Evolutionary conservation across 2,329 filamentous ascomycete genomes (phyloP), one percentile per base, ranked within the genome.

Genomic region (Alternaria ethzedia): DNA sequence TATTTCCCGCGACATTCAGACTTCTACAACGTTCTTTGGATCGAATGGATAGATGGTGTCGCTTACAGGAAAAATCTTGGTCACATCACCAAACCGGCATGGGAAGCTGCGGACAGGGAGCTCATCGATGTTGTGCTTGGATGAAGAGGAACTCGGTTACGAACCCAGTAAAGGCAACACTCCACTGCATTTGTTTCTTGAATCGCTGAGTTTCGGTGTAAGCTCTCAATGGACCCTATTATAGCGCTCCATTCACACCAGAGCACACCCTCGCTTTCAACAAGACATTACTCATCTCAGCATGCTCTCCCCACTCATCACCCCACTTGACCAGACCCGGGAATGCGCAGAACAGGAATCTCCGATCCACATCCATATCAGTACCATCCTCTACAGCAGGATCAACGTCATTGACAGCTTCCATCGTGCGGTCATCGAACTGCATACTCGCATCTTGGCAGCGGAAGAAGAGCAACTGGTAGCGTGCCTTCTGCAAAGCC

Each of bases 251-350:
- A 25, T 25, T 26, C 26, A 68, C 56, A 8, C 65, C 64, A 59
- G 72, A 76, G 59, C 72, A 79, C 0, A 79, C 76, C 44, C 68
- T 75, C 8, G 75, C 76, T 61, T 72, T 78, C 13, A 78, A 54
- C 5, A 79, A 47, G 1, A 79, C 58, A 51, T 77, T 77, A 9
- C 65, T 70, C 7, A 73, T 66, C 7, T 75, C 72, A 21, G 46
- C 25, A 36, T 74, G 63, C 17, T 77, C 71, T 5, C 73, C 75
- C 41, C 65, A 61, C 45, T 77, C 74, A 52, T 76, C 62, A 0
- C 75, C 75, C 15, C 66, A 72, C 52, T 79, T 79, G 52, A 78
- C 60, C 6, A 79, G 46, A 20, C 71, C 72, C 1, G 77, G 77
- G 43, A 78, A 79, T 1, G 78, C 72, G 52, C 77, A 79, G 59